These are phyloP conservation scores for Rhytidiadelphus loreus DNA, from an alignment of 225 moss, liverwort and hornwort species.

Conservation along the genomic window DNA sequence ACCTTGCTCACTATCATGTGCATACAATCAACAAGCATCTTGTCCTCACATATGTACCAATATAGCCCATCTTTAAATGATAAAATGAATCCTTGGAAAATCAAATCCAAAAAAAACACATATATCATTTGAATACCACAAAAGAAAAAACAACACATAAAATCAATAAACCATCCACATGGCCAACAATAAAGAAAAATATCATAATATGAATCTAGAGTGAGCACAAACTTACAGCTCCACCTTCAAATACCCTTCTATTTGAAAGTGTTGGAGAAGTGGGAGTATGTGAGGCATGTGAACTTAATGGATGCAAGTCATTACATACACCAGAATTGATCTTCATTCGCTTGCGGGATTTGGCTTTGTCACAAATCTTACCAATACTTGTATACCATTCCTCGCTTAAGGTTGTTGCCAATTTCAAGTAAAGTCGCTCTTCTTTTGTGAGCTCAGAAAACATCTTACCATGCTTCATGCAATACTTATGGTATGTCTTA, in stretches of 20 bases:
- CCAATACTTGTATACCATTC: background rate
- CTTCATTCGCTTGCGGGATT: background rate
- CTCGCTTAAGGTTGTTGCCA: background rate
- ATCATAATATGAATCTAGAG: background rate
- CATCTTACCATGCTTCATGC: accelerated
- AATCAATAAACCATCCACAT: background rate
- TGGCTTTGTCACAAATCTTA: background rate
- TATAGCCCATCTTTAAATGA: background rate
- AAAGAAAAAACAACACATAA: background rate
- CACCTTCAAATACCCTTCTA: background rate
- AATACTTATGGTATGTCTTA: background rate
- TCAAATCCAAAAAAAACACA: background rate
- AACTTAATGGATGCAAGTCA: background rate
- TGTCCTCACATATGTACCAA: accelerated
- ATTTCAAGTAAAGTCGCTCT: background rate
- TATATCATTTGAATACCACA: background rate
- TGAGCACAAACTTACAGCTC: background rate
- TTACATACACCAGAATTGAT: background rate
- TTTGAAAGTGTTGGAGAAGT: background rate
- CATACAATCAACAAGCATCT: background rate
- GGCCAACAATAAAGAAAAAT: background rate
- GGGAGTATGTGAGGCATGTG: background rate
- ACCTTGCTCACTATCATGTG: background rate
- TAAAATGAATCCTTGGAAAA: background rate
- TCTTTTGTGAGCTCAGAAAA: accelerated